Conservation (phyloP, 805 yeast species). For the Zygosaccharomyces gambellarensis region DNA sequence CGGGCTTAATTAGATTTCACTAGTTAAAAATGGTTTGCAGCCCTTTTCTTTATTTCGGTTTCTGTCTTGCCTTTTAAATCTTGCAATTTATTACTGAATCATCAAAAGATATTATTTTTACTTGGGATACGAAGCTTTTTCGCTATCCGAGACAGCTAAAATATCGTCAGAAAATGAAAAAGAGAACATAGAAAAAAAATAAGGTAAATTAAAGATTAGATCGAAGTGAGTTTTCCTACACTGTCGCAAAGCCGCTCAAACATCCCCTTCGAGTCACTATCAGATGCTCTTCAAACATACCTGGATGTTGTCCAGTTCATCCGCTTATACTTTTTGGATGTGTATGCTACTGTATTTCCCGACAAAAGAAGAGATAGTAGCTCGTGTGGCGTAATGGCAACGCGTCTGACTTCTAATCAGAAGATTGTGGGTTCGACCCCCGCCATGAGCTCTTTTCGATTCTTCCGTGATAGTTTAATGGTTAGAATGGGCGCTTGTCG, state of each 20-base stretch:
- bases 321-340: too few species aligned
- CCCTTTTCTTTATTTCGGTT: background rate
- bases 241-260: too few species aligned
- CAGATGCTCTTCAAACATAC: too few species aligned
- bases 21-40: background rate
- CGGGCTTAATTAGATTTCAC: too few species aligned
- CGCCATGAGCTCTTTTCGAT: constrained; percentile 43
- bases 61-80: background rate
- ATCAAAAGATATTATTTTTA: background rate
- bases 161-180: background rate
- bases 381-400: constrained; percentile 55
- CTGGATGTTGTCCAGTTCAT: too few species aligned
- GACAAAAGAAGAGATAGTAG: constrained; percentile 16
- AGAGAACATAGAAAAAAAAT: too few species aligned
- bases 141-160: background rate
- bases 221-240: too few species aligned
- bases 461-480: constrained; percentile 18
- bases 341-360: too few species aligned
- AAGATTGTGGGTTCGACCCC: constrained; percentile 55
- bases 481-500: constrained; percentile 18
- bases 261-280: too few species aligned
- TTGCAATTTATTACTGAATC: background rate
- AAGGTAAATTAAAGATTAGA: too few species aligned
- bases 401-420: constrained; percentile 55
- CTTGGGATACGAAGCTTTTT: background rate